Base-by-base conservation (phyloP, 208 protist species). In the Trypanosoma avium region DNA sequence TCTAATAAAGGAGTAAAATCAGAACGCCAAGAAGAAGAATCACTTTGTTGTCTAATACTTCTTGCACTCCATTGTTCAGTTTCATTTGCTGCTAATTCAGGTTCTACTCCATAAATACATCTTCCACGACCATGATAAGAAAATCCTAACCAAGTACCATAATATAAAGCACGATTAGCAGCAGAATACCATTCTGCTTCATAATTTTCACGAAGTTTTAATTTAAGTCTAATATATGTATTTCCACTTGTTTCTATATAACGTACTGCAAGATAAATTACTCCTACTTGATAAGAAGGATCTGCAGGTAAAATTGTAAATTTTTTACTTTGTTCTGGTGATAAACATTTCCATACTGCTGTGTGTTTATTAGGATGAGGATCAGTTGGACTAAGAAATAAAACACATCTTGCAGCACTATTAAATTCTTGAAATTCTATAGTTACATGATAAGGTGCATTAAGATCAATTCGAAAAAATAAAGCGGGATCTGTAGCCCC, bases 371-470 rank as follows among this genome's bases (percentile, higher is more conserved):
- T 86, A 4, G 88, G 88, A 13, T 79, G 61, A 4, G 68, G 30
- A 32, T 87, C 81, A 15, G 54, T 79, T 35, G 84, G 84, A 64
- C 84, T 94, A 29, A 89, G 61, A 40, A 94, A 70, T 36, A 97
- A 61, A 12, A 79, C 67, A 58, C 88, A 95, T 24, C 86, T 78
- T 32, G 83, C 77, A 2, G 84, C 82, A 19, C 71, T 84, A 72
- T 90, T 93, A 35, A 78, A 81, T 73, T 97, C 88, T 57, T 90
- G 86, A 69, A 93, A 80, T 17, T 79, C 72, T 30, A 97, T 71
- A 22, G 72, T 85, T 21, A 95, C 68, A 33, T 83, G 74, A 21
- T 61, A 75, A 7, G 77, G 75, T 22, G 80, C 60, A 8, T 60
- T 42, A 3, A 93, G 48, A 2, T 56, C 32, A 35, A 96, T 76